A percentile compares a stretch with the other conserved stretches of the same genome.
These are phyloP conservation scores for Deinandra increscens DNA, from an alignment of 129 eudicot genomes.

Conservation along the genomic window DNA sequence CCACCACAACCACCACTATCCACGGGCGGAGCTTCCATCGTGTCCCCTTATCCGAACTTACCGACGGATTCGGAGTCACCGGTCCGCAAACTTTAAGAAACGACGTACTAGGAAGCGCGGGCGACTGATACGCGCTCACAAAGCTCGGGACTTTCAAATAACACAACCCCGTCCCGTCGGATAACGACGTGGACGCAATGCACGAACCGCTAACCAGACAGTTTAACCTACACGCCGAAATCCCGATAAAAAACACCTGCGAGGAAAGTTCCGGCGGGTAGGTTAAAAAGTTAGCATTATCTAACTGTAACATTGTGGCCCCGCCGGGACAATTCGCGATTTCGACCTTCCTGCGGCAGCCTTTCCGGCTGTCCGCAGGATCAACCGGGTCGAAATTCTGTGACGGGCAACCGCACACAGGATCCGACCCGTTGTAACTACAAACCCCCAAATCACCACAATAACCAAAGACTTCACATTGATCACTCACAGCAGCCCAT, in stretches of 20 bases:
- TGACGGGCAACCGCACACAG: conserved; percentile 80
- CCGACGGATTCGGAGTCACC: conserved; percentile 42
- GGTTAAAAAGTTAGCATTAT: conserved; percentile 60
- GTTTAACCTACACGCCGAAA: conserved; percentile 62
- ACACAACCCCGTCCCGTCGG: conserved; percentile 88
- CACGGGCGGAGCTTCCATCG: conserved; percentile 59
- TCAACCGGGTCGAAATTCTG: conserved; percentile 67
- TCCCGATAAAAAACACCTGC: conserved; percentile 54
- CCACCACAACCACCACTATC: conserved; percentile 64
- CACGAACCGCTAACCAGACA: conserved; percentile 65
- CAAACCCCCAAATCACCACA: conserved; percentile 89
- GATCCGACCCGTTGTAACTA: conserved; percentile 70
- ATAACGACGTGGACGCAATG: conserved; percentile 68
- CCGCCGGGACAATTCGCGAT: conserved; percentile 56
- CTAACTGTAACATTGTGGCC: conserved; percentile 59
- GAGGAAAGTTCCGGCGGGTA: conserved; percentile 56
- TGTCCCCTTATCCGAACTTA: not conserved
- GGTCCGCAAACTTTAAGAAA: conserved; percentile 75
- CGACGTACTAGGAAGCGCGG: conserved; percentile 85
- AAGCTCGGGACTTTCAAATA: conserved; percentile 55
- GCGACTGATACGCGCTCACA: conserved; percentile 74
- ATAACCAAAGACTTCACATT: conserved; percentile 73
- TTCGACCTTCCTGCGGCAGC: conserved; percentile 74
- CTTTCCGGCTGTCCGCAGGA: conserved; percentile 46
- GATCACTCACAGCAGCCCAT: conserved; percentile 91